Evolutionary conservation across 1,284 basidiomycete genomes (phyloP).

Genomic region (Fomitopsis betulina): DNA sequence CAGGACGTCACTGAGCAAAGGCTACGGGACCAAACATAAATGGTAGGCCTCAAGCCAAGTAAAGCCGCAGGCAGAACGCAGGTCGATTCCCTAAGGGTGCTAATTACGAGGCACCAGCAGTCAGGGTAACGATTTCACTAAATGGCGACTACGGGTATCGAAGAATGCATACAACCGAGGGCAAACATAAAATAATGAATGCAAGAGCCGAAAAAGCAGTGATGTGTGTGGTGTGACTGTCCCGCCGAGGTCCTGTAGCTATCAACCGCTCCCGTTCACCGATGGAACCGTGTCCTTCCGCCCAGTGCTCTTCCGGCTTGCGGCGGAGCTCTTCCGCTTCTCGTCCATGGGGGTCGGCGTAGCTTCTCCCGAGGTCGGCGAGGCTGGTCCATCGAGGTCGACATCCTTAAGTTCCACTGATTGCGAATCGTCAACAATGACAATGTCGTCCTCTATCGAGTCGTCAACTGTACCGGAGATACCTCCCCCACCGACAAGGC

Average conservation of each 20-base stretch:
- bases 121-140: conserved; percentile 12
- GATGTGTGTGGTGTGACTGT: conserved; percentile 18
- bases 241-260: not conserved
- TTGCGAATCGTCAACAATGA: conserved; percentile 22
- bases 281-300: conserved; percentile 50
- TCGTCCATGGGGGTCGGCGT: conserved; percentile 29
- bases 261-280: conserved; percentile 17
- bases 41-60: too few relatives aligned
- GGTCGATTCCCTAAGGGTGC: too few relatives aligned
- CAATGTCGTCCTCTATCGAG: conserved; percentile 19
- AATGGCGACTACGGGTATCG: conserved; percentile 25
- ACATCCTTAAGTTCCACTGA: conserved; percentile 21
- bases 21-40: too few relatives aligned
- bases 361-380: conserved; percentile 17
- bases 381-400: conserved; percentile 20
- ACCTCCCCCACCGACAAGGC: conserved; percentile 51
- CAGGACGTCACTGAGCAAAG: too few relatives aligned
- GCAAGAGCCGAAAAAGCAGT: conserved; percentile 16
- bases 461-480: conserved; percentile 34
- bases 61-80: too few relatives aligned
- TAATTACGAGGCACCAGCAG: too few relatives aligned
- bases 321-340: conserved; percentile 46
- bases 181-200: conserved; percentile 9
- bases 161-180: conserved; percentile 18
- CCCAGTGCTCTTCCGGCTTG: conserved; percentile 52